Percentiles rank a stretch among this genome's conserved stretches.
Conservation (phyloP, 2,329 filamentous ascomycete species). For the Trichoderma hamatum region DNA sequence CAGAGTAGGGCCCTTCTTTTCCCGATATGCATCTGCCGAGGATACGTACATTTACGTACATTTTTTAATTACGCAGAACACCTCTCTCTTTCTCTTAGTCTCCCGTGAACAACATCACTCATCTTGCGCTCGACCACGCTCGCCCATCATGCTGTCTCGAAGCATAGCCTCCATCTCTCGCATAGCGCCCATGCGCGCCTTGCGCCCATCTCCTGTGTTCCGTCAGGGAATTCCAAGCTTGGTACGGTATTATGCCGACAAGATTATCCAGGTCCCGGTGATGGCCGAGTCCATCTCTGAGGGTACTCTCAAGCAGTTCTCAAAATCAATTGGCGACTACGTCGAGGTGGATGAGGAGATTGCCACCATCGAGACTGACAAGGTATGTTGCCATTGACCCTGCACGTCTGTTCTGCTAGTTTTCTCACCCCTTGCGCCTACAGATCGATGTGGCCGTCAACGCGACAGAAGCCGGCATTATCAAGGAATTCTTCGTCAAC, state of each 20-base stretch:
- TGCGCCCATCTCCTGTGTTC: constrained; percentile 34
- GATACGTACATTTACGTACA: constrained; percentile 1
- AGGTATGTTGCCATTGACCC: constrained; percentile 57
- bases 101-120: constrained; percentile 4
- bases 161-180: constrained; percentile 1
- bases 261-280: constrained; percentile 87
- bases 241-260: constrained; percentile 72
- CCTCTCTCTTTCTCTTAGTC: constrained; percentile 3
- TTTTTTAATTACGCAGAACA: constrained; percentile 22
- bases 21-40: constrained; percentile 24
- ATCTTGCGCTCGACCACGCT: neutral
- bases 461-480: constrained; percentile 83
- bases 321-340: constrained; percentile 87
- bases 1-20: constrained; percentile 21
- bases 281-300: constrained; percentile 99
- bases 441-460: constrained; percentile 97
- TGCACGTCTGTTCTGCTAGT: neutral
- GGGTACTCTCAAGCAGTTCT: constrained; percentile 94
- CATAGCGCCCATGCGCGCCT: constrained; percentile 21
- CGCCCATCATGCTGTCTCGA: constrained; percentile 11
- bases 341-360: constrained; percentile 97
- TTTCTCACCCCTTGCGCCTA: neutral
- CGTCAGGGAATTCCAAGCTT: constrained; percentile 49
- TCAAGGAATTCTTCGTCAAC: constrained; percentile 87
- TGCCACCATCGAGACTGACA: constrained; percentile 98